Base-by-base conservation (phyloP, 176 grass and related monocot genomes). In the Juncus inflexus region DNA sequence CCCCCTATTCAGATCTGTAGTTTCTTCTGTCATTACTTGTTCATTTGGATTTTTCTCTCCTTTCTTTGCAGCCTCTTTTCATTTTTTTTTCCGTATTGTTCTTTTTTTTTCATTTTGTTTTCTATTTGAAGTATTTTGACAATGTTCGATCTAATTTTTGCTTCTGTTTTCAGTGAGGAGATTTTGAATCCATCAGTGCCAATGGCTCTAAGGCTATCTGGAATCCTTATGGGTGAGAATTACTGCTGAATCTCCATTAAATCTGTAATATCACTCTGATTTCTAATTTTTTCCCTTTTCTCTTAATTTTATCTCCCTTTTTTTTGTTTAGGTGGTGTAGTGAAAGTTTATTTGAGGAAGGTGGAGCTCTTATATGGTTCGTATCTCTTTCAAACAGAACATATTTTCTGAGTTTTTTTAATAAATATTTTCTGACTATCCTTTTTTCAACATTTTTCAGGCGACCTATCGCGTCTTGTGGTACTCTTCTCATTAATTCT, bases 291-390 rank as follows among this genome's bases (percentile, higher is more conserved):
- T 15, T 14, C 6, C 8, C 15, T 69, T 40, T 15, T 35, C 14
- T 40, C 11, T 35, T 38, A 60, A 37, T 62, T 47, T 28, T 47
- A 1, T 47, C 43, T 12, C 14, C 19, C 1, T 28, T 42, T 13
- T 35, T 28, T 71, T 56, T 64, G 69, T 62, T 51, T 79, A 96
- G 91, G 94, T 52, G 94, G 94, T 5, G 94, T 97, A 35, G 94
- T 89, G 59, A 97, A 86, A 61, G 94, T 97, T 70, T 97, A 91
- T 74, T 43, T 89, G 87, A 71, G 78, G 82, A 97, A 97, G 85
- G 94, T 97, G 60, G 89, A 86, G 83, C 57, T 92, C 53, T 77
- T 97, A 42, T 89, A 84, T 39, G 72, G 94, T 97, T 50, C 67
- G 82, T 76, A 61, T 13, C 52, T 51, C 37, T 57, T 3, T 3